Base-by-base conservation (phyloP, 164 flowering plant species). In the Umbellularia californica region DNA sequence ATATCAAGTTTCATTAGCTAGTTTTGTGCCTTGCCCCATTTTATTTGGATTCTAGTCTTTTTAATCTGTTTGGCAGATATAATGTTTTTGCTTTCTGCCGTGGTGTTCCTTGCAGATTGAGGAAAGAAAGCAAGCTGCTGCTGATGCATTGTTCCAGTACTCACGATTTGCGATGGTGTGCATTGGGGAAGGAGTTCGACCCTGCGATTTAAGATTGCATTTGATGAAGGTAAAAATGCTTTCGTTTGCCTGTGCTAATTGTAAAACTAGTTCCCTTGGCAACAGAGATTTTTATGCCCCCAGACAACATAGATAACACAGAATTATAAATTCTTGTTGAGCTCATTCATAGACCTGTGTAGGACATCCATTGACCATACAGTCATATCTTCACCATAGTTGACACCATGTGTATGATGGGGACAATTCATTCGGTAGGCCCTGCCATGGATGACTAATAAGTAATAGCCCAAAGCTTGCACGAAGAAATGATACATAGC, bases 111-210 rank as follows among this genome's bases (percentile, higher is more conserved):
- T 76, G 47, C 85, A 92, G 98, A 80, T 80, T 79, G 94, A 92
- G 72, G 92, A 87, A 81, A 93, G 81, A 77, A 95, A 90, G 89
- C 94, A 92, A 84, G 97, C 97, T 69, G 98, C 98, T 72, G 94
- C 95, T 13, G 97, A 95, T 87, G 98, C 91, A 51, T 51, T 92
- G 79, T 87, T 80, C 77, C 84, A 89, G 1, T 91, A 95, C 79
- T 95, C 97, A 28, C 87, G 83, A 74, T 92, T 93, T 82, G 96
- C 81, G 58, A 84, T 93, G 92, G 96, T 90, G 12, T 90, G 95
- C 75, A 84, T 95, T 71, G 99, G 99, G 70, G 87, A 87, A 80
- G 87, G 87, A 69, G 91, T 86, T 71, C 88, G 92, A 10, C 98
- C 99, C 19, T 85, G 89, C 70, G 96, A 93, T 83, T 65, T 95